Percentiles rank a stretch among this genome's conserved stretches.
Evolutionary conservation across 192 early-diverging fungal species (phyloP).

Genomic region (Jimgerdemannia lactiflua): DNA sequence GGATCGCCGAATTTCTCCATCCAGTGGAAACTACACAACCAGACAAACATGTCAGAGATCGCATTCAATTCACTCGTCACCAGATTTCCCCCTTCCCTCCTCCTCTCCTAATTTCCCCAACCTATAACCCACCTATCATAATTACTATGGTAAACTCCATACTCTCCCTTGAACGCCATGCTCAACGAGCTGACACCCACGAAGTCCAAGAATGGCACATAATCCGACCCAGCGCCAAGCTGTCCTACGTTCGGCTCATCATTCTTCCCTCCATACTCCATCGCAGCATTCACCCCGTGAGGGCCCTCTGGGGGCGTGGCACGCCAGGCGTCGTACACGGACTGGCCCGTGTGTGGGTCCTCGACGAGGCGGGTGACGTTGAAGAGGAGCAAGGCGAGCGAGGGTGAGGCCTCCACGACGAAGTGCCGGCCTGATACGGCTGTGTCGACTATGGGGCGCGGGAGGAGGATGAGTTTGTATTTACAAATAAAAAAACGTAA

Average conservation of each 20-base stretch:
- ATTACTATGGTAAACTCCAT: constrained; percentile 54
- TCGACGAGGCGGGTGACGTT: constrained; percentile 40
- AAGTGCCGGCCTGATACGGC: constrained; percentile 51
- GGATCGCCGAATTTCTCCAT: constrained; percentile 56
- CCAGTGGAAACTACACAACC: constrained; percentile 34
- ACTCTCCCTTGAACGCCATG: constrained; percentile 43
- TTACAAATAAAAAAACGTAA: no score
- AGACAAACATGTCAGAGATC: no score
- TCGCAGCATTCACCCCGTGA: background rate
- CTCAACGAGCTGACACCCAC: constrained; percentile 51
- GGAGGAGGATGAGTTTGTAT: no score
- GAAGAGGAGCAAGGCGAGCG: constrained; percentile 40
- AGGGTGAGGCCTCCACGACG: constrained; percentile 41
- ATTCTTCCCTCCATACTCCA: no score
- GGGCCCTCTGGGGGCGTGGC: background rate
- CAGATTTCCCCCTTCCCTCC: background rate
- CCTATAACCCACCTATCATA: constrained; percentile 40
- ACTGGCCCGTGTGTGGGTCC: constrained; percentile 36
- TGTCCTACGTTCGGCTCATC: constrained; percentile 1
- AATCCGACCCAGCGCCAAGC: constrained; percentile 38
- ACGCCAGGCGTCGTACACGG: constrained; percentile 48
- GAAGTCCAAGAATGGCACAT: constrained; percentile 50
- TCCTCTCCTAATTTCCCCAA: background rate
- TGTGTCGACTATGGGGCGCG: constrained; percentile 26
- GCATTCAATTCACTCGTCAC: no score